Percentiles rank a stretch among this genome's conserved stretches.
Evolutionary conservation across 2,329 filamentous ascomycete genomes (phyloP).

Genomic region (Colletotrichum sp.): DNA sequence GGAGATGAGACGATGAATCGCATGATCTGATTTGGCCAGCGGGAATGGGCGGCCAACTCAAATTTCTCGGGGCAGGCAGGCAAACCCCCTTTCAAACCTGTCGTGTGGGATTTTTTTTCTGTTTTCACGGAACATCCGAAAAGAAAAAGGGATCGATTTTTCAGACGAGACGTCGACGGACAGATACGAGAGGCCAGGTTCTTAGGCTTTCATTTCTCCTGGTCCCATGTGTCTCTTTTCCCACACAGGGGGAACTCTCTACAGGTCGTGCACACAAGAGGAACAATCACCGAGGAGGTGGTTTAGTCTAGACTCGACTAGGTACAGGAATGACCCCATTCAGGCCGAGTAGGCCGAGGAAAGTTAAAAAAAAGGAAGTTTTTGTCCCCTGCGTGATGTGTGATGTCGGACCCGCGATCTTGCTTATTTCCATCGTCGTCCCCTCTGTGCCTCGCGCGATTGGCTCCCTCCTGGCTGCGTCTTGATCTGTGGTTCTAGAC

Average conservation of each 20-base stretch:
- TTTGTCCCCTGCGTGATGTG: background rate
- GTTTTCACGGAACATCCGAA: constrained; percentile 6
- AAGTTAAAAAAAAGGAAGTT: background rate
- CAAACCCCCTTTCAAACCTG: constrained; percentile 16
- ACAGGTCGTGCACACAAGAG: background rate
- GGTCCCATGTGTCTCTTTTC: background rate
- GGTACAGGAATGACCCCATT: constrained; percentile 9
- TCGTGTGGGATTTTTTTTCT: constrained; percentile 2
- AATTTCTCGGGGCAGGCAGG: constrained; percentile 13
- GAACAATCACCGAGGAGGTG: background rate
- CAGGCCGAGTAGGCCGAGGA: constrained; percentile 5
- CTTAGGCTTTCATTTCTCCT: background rate
- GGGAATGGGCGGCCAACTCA: constrained; percentile 13
- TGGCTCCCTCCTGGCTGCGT: background rate
- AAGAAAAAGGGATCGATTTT: constrained; percentile 2
- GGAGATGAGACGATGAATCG: constrained; percentile 16
- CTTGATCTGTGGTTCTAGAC: background rate
- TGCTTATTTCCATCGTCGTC: background rate
- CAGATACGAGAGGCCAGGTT: background rate
- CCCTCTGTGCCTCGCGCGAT: background rate
- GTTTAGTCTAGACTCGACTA: background rate
- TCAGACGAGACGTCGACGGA: constrained; percentile 11
- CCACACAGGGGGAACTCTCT: background rate
- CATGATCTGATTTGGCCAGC: constrained; percentile 18
- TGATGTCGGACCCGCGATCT: background rate